phyloP scores from a whole-genome alignment of 148 eudicot genomes.

The Spergularia bocconei region DNA sequence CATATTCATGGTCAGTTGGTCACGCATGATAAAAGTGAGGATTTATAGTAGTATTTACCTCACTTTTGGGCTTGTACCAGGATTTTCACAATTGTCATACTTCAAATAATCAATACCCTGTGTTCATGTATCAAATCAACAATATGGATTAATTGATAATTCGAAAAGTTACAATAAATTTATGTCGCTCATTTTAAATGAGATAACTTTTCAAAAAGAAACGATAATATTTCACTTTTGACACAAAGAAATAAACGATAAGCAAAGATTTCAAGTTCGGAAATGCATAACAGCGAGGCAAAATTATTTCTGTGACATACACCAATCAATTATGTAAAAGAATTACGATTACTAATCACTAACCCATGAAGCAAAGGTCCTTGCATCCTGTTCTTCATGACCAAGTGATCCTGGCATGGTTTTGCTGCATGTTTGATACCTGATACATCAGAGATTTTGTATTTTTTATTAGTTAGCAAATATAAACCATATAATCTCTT shows the following conservation, averaged over 20 bases:
- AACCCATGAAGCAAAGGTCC: slow-evolving; percentile 77
- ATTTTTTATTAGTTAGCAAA: neutral
- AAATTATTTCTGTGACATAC: too few relatives aligned
- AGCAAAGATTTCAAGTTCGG: too few relatives aligned
- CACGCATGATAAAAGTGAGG: too few relatives aligned
- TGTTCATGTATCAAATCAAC: slow-evolving; percentile 11
- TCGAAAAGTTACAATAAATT: too few relatives aligned
- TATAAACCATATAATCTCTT: neutral
- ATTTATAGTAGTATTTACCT: slow-evolving; percentile 37
- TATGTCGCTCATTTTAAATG: too few relatives aligned
- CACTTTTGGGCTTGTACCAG: slow-evolving; percentile 35
- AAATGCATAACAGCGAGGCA: too few relatives aligned
- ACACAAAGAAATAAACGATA: too few relatives aligned
- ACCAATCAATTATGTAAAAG: neutral
- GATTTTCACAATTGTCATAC: slow-evolving; percentile 71
- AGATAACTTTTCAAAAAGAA: too few relatives aligned
- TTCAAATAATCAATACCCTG: slow-evolving; percentile 90
- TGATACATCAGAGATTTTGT: slow-evolving; percentile 26
- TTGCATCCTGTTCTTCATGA: slow-evolving; percentile 76
- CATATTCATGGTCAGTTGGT: neutral
- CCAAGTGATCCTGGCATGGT: slow-evolving; percentile 84
- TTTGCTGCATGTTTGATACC: slow-evolving; percentile 50
- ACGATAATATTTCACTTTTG: too few relatives aligned
- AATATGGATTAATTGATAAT: too few relatives aligned
- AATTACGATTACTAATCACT: neutral